Base-by-base conservation (phyloP, 768 basidiomycete species). In the Fistulinella prunicolor region DNA sequence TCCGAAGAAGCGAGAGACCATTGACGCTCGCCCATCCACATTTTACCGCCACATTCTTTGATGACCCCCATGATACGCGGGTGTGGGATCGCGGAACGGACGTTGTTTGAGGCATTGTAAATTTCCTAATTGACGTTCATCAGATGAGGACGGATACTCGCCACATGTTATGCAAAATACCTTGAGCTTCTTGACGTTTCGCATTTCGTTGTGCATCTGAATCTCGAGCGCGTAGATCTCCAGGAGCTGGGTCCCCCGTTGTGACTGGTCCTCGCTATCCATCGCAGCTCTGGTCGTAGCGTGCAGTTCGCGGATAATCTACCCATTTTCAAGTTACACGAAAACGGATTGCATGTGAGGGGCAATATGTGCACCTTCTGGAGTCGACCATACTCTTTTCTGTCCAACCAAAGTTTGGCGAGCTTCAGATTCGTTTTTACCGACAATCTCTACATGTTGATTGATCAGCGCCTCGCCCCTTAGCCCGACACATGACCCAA, bases 11-110 rank as follows among this genome's bases (percentile, higher is more conserved):
- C 96, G 48, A 91, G 83, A 47, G 89, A 87, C 94, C 95, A 99
- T 72, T 96, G 90, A 87, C 95, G 89, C 77, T 98, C 96, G 49
- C 91, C 93, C 96, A 99, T 98, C 94, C 96, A 98, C 96, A 99
- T 99, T 72, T 99, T 99, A 3, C 96, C 96, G 14, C 96, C 96
- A 57, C 95, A 98, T 68, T 99, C 96, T 63, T 94, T 91, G 71
- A 99, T 98, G 43, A 98, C 92, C 36, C 95, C 96, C 88, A 97
- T 94, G 61, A 98, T 97, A 24, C 93, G 81, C 9, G 96, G 96
- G 71, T 98, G 96, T 14, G 96, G 94, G 52, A 99, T 97, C 9
- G 96, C 96, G 8, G 92, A 94, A 20, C 91, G 87, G 43, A 99
- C 90, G 37, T 83, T 81, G 54, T 89, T 89, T 12, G 91, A 86